Evolutionary conservation across 2,329 filamentous ascomycete species (phyloP).

Genomic region (Monosporascus sp.): DNA sequence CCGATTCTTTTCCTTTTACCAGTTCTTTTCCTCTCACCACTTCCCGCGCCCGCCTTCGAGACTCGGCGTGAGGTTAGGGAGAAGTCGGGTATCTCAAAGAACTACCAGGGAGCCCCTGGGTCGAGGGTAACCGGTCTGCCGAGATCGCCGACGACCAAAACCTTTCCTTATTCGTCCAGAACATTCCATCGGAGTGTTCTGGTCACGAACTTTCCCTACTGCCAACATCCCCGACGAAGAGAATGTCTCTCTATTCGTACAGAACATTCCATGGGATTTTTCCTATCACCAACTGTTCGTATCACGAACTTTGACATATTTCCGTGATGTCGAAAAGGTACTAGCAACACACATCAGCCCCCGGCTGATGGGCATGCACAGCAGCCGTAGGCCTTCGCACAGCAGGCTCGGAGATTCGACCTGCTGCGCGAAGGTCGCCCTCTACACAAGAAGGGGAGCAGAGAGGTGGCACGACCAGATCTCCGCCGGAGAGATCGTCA

Average conservation of each 20-base stretch:
- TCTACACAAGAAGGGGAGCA: background rate
- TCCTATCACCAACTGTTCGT: background rate
- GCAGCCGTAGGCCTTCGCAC: no score
- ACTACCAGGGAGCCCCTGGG: background rate
- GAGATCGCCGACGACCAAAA: background rate
- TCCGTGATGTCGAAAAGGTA: background rate
- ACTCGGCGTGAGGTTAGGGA: background rate
- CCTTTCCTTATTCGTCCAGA: background rate
- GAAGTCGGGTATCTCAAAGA: background rate
- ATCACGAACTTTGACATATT: background rate
- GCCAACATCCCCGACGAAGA: background rate
- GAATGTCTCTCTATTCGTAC: background rate
- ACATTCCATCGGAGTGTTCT: background rate
- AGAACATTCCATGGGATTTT: background rate
- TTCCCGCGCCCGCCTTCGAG: no score
- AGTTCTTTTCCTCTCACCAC: no score
- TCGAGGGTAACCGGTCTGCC: background rate
- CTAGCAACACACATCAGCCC: background rate
- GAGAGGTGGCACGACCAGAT: background rate
- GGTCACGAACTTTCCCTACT: no score
- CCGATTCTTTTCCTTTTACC: no score
- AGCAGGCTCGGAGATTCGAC: background rate
- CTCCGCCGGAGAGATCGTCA: background rate
- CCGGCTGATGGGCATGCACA: background rate
- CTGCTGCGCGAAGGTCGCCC: background rate